phyloP scores from a whole-genome alignment of 371 early-diverging fungal genomes.

The Circinella umbellata region DNA sequence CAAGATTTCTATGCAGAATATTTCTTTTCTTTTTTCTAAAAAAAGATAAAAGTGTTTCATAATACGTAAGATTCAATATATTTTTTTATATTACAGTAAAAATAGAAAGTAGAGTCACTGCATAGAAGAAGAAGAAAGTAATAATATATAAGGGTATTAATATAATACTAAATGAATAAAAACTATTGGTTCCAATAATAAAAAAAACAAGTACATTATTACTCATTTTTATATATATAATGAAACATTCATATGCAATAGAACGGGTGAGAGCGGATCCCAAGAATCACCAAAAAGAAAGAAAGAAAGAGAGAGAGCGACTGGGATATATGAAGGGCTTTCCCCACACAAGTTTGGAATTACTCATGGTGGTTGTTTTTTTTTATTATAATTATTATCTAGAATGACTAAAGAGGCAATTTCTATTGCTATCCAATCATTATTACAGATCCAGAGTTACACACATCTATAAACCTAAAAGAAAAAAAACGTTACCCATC shows the following conservation, averaged over 20 bases:
- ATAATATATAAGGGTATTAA: too few relatives aligned
- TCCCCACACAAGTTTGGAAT: neutral
- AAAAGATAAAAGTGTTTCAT: too few relatives aligned
- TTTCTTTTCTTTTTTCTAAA: too few relatives aligned
- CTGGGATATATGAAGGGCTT: neutral
- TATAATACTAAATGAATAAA: too few relatives aligned
- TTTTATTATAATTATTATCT: neutral
- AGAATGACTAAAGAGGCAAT: conserved; percentile 6
- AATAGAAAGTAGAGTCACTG: too few relatives aligned
- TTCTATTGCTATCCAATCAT: conserved; percentile 5
- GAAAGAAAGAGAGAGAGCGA: neutral
- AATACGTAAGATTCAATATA: too few relatives aligned
- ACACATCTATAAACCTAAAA: neutral
- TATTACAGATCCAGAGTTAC: neutral
- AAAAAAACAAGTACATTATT: neutral
- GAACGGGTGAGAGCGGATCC: conserved; percentile 5
- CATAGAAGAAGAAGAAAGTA: too few relatives aligned
- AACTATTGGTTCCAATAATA: neutral
- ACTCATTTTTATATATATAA: neutral
- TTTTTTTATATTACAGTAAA: too few relatives aligned
- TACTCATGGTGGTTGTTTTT: too few relatives aligned
- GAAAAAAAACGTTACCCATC: neutral
- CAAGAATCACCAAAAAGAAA: neutral
- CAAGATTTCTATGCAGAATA: too few relatives aligned
- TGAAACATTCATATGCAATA: conserved; percentile 1